Evolutionary conservation across 306 rosid genomes (phyloP).

Genomic region (Dicorynia guianensis): DNA sequence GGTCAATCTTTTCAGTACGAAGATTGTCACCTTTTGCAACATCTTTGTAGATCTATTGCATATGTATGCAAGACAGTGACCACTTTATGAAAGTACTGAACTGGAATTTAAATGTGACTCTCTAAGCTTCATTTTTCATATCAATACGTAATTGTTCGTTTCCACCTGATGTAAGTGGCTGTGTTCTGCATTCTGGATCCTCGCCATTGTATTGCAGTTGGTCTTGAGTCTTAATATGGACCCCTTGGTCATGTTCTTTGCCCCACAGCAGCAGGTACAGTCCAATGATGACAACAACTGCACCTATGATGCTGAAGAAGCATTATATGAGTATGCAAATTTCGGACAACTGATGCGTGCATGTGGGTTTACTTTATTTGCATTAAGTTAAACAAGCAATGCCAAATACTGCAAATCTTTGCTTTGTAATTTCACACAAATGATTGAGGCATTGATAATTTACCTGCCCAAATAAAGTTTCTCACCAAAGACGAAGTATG

Average conservation of each 20-base stretch:
- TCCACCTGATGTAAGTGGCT: constrained; percentile 5
- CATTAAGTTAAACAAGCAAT: background rate
- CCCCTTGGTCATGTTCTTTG: constrained; percentile 62
- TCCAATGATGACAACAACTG: constrained; percentile 66
- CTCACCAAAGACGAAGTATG: constrained; percentile 85
- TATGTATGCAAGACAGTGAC: background rate
- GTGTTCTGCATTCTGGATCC: constrained; percentile 32
- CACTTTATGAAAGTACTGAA: background rate
- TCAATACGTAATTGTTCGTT: background rate
- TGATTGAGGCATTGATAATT: background rate
- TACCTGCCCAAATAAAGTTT: constrained; percentile 83
- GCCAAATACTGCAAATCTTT: background rate
- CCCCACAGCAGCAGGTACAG: constrained; percentile 84
- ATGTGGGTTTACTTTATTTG: background rate
- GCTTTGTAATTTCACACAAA: background rate
- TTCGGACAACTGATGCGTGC: background rate
- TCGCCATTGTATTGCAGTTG: constrained; percentile 31
- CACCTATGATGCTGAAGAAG: constrained; percentile 74
- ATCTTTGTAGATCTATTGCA: background rate
- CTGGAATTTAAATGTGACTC: background rate
- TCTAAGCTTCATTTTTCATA: background rate
- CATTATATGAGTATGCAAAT: background rate
- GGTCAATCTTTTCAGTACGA: background rate
- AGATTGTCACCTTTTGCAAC: background rate
- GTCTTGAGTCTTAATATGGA: constrained; percentile 45